phyloP scores from a whole-genome alignment of 805 yeast species.

The Yamadazyma phyllophila region DNA sequence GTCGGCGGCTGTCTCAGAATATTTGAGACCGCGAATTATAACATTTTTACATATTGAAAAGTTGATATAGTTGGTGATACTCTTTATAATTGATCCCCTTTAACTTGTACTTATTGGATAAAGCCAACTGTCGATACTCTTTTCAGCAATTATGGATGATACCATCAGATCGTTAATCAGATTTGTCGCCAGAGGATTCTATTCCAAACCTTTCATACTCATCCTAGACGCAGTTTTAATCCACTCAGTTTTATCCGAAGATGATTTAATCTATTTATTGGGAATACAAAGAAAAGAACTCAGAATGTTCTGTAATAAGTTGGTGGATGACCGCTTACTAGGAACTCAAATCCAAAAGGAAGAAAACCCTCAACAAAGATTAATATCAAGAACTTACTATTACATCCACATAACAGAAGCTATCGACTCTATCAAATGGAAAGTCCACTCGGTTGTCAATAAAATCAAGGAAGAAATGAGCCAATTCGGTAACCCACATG shows the following conservation, averaged over 20 bases:
- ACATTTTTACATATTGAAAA: no score
- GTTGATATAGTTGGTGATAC: no score
- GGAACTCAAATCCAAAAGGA: slow-evolving; percentile 66
- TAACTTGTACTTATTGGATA: no score
- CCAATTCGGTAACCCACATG: slow-evolving; percentile 86
- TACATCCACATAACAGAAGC: slow-evolving; percentile 90
- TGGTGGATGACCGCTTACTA: slow-evolving; percentile 81
- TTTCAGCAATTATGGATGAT: slow-evolving; percentile 31
- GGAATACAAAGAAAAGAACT: slow-evolving; percentile 86
- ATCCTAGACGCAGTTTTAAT: slow-evolving; percentile 82
- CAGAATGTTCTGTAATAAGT: slow-evolving; percentile 73
- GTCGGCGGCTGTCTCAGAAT: neutral
- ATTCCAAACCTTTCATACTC: slow-evolving; percentile 76
- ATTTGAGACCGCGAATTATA: neutral
- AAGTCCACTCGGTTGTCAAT: slow-evolving; percentile 82
- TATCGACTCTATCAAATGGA: slow-evolving; percentile 95
- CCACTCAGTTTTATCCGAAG: slow-evolving; percentile 90
- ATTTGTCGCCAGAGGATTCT: slow-evolving; percentile 83
- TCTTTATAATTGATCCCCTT: no score
- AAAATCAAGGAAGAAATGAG: slow-evolving; percentile 77
- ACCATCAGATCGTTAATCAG: slow-evolving; percentile 58
- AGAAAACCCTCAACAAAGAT: slow-evolving; percentile 54
- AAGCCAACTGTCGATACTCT: neutral
- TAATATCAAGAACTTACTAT: slow-evolving; percentile 75
- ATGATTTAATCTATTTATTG: slow-evolving; percentile 76